phyloP scores from a whole-genome alignment of 148 eudicot genomes.

The Limonium bicolor region DNA sequence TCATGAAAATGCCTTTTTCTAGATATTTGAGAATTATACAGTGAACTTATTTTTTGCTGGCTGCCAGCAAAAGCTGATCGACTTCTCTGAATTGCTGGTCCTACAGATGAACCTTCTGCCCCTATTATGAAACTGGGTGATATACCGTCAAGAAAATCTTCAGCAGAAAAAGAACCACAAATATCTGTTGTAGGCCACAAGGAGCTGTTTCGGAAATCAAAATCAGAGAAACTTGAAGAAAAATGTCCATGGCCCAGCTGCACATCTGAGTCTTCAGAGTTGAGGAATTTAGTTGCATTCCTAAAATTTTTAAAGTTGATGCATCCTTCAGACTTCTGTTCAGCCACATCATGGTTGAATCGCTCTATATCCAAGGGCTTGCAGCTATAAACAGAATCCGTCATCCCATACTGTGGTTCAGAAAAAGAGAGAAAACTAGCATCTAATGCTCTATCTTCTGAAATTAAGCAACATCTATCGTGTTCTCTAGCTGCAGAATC shows the following conservation, averaged over 20 bases:
- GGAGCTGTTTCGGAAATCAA: conserved; percentile 3
- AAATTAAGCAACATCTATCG: neutral
- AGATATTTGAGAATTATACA: too few relatives aligned
- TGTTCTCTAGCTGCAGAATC: conserved; percentile 2
- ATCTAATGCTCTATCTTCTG: neutral
- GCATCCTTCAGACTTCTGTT: too few relatives aligned
- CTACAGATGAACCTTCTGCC: too few relatives aligned
- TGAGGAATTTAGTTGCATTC: conserved; percentile 17
- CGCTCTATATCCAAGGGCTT: conserved; percentile 17
- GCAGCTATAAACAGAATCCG: conserved; percentile 13
- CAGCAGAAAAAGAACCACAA: conserved; percentile 6
- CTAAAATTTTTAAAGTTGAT: conserved; percentile 8
- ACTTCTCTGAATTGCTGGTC: too few relatives aligned
- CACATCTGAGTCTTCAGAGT: conserved; percentile 6
- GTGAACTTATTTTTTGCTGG: too few relatives aligned
- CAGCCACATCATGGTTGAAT: conserved; percentile 8
- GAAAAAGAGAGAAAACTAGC: conserved; percentile 7
- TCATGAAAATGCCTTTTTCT: too few relatives aligned
- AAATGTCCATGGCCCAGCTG: conserved; percentile 10
- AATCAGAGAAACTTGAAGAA: conserved; percentile 8
- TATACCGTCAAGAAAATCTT: conserved; percentile 11
- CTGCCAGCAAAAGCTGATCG: too few relatives aligned
- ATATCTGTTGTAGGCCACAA: conserved; percentile 9
- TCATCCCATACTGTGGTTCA: conserved; percentile 15
- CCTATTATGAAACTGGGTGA: too few relatives aligned